These are phyloP conservation scores for Ailanthus altissimus DNA, from an alignment of 345 rosid genomes.

Conservation along the genomic window DNA sequence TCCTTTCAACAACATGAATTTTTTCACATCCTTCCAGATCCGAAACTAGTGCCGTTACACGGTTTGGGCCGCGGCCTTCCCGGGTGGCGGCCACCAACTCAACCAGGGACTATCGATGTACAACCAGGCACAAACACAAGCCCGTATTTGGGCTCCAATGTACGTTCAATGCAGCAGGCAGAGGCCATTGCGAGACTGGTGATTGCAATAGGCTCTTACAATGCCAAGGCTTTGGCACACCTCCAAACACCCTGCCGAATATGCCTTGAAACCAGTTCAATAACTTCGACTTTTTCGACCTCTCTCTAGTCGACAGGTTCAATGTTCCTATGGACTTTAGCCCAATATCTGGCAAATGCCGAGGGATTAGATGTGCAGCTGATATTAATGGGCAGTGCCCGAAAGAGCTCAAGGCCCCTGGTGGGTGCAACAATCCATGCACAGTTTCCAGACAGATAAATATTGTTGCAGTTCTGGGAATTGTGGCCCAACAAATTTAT, in stretches of 20 bases:
- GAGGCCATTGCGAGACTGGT: constrained; percentile 49
- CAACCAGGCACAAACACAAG: neutral
- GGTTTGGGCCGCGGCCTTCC: constrained; percentile 12
- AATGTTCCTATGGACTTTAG: constrained; percentile 55
- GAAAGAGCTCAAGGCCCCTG: constrained; percentile 22
- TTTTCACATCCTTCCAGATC: neutral
- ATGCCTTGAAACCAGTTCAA: constrained; percentile 55
- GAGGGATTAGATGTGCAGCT: constrained; percentile 46
- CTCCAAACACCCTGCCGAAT: constrained; percentile 68
- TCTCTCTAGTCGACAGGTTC: constrained; percentile 55
- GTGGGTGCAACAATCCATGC: constrained; percentile 52
- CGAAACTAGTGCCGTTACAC: neutral
- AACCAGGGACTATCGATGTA: neutral
- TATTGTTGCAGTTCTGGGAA: constrained; percentile 46
- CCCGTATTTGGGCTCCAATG: constrained; percentile 17
- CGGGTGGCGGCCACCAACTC: constrained; percentile 7
- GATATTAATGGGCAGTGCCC: constrained; percentile 67
- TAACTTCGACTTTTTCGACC: constrained; percentile 51
- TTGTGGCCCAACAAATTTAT: constrained; percentile 25
- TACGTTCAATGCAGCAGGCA: constrained; percentile 1
- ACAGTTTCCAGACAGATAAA: constrained; percentile 45
- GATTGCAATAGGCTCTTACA: constrained; percentile 51
- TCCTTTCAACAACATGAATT: neutral
- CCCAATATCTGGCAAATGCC: constrained; percentile 44
- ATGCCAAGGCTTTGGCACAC: constrained; percentile 50